Evolutionary conservation across 306 rosid genomes (phyloP), one percentile per base, ranked within the genome.

Genomic region (Macrotyloma uniflorum): DNA sequence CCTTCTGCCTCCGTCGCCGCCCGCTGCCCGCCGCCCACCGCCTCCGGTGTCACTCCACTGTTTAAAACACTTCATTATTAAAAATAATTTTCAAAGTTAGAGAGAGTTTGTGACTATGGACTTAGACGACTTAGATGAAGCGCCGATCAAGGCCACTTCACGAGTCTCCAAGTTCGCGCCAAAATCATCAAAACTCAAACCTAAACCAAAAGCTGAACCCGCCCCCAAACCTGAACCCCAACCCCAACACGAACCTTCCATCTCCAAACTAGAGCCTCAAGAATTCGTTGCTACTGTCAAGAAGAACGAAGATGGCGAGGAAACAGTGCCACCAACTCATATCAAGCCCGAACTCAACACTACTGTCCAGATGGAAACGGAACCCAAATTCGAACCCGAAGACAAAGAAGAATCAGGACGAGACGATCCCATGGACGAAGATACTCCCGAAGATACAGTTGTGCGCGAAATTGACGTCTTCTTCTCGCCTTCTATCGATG

Each of bases 401-500:
- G 82, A 65, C 18, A 89, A 84, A 38, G 6, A 86, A 5, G 5
- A 51, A 19, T 1, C 58, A 51, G 46, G 2, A 55, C 86, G 28
- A 46, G 85, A 76, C 4, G 96, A 85, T 81, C 84, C 86, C 1
- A 87, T 89, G 85, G 93, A 85, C 12, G 90, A 81, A 69, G 93
- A 91, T 63, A 70, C 5, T 2, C 82, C 2, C 1, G 93, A 86
- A 76, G 98, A 92, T 42, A 9, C 70, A 11, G 91, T 92, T 24
- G 90, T 95, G 33, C 95, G 98, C 8, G 98, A 91, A 87, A 89
- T 95, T 13, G 97, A 95, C 22, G 98, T 95, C 30, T 88, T 87
- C 82, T 87, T 88, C 45, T 75, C 86, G 14, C 92, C 97, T 70
- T 79, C 89, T 22, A 16, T 76, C 8, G 92, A 87, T n/a, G 66